Evolutionary conservation across 164 flowering plant species (phyloP).

Genomic region (Nelumbo lutea): DNA sequence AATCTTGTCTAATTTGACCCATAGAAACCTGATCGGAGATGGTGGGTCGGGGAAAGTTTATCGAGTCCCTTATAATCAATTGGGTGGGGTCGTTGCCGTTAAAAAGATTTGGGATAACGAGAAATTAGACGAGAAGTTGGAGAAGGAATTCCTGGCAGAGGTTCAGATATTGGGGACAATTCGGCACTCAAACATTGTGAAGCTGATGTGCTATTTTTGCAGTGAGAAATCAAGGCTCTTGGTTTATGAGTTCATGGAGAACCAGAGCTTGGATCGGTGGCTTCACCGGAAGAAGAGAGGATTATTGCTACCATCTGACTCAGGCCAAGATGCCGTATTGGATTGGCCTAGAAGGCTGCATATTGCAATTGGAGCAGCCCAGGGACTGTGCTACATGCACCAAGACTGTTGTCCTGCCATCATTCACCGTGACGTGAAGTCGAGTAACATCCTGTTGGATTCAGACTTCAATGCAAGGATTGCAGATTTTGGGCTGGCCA

Average conservation of each 20-base stretch:
- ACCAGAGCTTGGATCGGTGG: neutral
- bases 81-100: too few relatives aligned
- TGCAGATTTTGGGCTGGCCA: neutral
- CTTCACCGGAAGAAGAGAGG: neutral
- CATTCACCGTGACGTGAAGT: neutral
- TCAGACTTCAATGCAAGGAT: neutral
- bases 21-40: too few relatives aligned
- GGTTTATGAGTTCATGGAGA: neutral
- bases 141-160: too few relatives aligned
- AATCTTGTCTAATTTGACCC: too few relatives aligned
- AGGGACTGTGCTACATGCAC: neutral
- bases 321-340: neutral
- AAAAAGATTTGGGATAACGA: too few relatives aligned
- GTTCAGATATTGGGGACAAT: too few relatives aligned
- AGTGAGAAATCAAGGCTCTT: neutral
- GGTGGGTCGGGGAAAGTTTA: too few relatives aligned
- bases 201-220: too few relatives aligned
- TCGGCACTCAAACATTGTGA: too few relatives aligned
- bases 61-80: too few relatives aligned
- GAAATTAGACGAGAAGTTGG: too few relatives aligned
- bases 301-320: neutral
- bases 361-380: neutral
- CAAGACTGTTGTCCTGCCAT: neutral
- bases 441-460: neutral
- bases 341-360: neutral